Conservation (phyloP, 2,329 filamentous ascomycete genomes). For the Fusarium proliferatum region DNA sequence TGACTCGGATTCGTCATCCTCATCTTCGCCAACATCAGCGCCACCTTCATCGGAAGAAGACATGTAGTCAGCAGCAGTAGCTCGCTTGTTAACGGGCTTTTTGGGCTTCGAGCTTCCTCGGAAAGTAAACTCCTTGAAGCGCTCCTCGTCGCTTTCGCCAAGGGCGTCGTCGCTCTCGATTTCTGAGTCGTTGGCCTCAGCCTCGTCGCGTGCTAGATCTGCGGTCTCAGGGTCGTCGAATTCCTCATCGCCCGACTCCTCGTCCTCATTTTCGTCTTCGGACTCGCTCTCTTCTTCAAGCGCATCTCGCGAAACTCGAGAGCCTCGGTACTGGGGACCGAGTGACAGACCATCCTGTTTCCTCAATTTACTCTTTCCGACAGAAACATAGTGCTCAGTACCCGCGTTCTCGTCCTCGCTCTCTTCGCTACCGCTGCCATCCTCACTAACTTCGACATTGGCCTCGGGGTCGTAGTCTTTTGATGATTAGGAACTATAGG, state of each 20-base stretch:
- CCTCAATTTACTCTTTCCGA: conserved; percentile 87
- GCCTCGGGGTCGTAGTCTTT: conserved; percentile 83
- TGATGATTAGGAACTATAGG: conserved; percentile 15
- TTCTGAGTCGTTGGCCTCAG: conserved; percentile 65
- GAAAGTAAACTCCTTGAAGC: conserved; percentile 78
- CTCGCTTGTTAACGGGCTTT: conserved; percentile 52
- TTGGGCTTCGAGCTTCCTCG: conserved; percentile 67
- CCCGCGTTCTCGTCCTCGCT: conserved; percentile 68
- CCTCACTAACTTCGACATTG: conserved; percentile 66
- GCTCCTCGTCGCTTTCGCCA: conserved; percentile 85
- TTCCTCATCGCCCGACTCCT: conserved; percentile 61
- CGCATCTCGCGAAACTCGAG: conserved; percentile 76
- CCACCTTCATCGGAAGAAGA: conserved; percentile 56
- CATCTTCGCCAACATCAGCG: conserved; percentile 49
- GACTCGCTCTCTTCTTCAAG: conserved; percentile 68
- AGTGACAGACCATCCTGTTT: conserved; percentile 75
- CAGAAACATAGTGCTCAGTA: conserved; percentile 86
- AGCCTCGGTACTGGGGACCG: conserved; percentile 83
- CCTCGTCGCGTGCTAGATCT: conserved; percentile 64
- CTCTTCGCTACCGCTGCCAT: conserved; percentile 61
- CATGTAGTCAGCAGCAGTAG: conserved; percentile 69
- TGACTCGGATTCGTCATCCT: conserved; percentile 51
- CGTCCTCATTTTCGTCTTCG: conserved; percentile 56
- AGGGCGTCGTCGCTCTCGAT: conserved; percentile 78
- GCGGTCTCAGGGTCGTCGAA: conserved; percentile 68